Percentiles rank a stretch among this genome's conserved stretches.
These are phyloP conservation scores for Aspergillus fructus DNA, from an alignment of 2,329 filamentous ascomycete genomes.

Conservation along the genomic window DNA sequence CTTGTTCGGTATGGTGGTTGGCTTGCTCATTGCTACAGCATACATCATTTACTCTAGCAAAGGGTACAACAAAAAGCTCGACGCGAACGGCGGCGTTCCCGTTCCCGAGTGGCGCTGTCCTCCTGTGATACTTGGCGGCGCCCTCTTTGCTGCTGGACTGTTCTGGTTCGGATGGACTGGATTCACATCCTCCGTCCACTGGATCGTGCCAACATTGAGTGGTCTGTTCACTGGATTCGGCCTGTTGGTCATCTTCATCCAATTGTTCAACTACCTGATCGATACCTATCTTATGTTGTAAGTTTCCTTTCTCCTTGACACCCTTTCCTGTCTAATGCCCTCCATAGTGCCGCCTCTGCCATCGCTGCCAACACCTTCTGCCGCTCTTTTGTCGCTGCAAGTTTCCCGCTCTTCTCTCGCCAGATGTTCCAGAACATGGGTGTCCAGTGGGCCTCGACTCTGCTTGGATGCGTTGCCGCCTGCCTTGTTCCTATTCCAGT, in stretches of 20 bases:
- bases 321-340: too few species aligned
- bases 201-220: conserved; percentile 43
- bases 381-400: conserved; percentile 33
- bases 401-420: conserved; percentile 38
- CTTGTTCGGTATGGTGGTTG: conserved; percentile 80
- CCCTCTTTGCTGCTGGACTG: conserved; percentile 59
- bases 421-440: conserved; percentile 40
- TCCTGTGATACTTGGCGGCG: conserved; percentile 53
- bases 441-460: conserved; percentile 39
- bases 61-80: conserved; percentile 67
- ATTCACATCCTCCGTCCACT: conserved; percentile 42
- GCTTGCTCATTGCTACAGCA: conserved; percentile 67
- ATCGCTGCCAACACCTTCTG: conserved; percentile 55
- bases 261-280: conserved; percentile 59
- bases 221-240: conserved; percentile 59
- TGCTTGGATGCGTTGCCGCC: conserved; percentile 36
- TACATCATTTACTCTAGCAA: conserved; percentile 65
- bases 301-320: conserved; percentile 10
- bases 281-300: conserved; percentile 55
- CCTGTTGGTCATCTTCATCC: conserved; percentile 58
- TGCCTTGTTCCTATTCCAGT: conserved; percentile 40
- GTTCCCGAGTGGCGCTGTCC: conserved; percentile 60
- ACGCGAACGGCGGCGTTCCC: conserved; percentile 61
- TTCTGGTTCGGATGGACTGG: conserved; percentile 80
- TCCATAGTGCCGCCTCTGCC: conserved; percentile 45